Conservation (phyloP, 2,329 filamentous ascomycete genomes). For the Verticillium albo-atrum region DNA sequence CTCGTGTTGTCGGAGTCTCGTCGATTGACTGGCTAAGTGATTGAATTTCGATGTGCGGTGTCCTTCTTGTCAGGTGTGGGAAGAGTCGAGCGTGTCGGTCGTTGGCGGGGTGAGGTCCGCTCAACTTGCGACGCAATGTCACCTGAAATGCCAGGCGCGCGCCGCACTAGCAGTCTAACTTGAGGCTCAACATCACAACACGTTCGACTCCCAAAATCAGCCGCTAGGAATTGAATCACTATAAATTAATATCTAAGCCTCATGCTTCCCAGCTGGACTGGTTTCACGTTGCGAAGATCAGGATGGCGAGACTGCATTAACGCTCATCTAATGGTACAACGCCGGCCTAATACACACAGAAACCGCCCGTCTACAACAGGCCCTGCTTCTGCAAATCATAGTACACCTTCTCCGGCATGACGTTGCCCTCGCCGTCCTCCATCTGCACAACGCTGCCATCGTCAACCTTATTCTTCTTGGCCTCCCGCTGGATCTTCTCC, state of each 20-base stretch:
- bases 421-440: constrained; percentile 96
- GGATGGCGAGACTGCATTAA: neutral
- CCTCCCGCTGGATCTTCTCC: constrained; percentile 88
- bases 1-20: constrained; percentile 6
- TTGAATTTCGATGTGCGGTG: neutral
- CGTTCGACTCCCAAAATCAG: too few species aligned
- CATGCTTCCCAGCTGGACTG: too few species aligned
- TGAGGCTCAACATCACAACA: too few species aligned
- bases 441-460: constrained; percentile 91
- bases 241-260: neutral
- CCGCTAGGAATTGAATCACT: neutral
- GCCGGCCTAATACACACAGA: neutral
- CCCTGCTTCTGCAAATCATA: constrained; percentile 92
- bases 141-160: neutral
- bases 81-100: neutral
- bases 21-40: neutral
- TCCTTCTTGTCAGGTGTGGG: neutral
- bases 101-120: neutral
- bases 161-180: neutral
- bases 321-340: neutral
- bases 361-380: constrained; percentile 52
- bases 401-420: constrained; percentile 99
- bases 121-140: neutral
- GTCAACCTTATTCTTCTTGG: constrained; percentile 69
- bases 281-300: neutral